Percentiles rank a stretch among this genome's conserved stretches.
Evolutionary conservation across 2,329 filamentous ascomycete genomes (phyloP).

Genomic region (Diaporthe vexans): DNA sequence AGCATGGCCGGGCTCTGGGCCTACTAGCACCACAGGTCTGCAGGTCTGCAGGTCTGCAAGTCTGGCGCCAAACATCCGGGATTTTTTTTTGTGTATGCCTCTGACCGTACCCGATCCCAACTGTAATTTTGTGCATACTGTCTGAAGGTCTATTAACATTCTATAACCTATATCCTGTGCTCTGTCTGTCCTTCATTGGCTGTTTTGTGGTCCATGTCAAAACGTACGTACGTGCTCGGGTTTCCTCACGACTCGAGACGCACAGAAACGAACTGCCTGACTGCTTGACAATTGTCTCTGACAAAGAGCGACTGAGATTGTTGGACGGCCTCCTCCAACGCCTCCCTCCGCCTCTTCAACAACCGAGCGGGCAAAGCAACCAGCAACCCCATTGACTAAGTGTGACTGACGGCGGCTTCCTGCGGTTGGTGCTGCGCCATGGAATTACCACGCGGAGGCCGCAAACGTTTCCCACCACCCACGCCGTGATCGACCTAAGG

Average conservation of each 20-base stretch:
- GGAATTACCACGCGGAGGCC: slow-evolving; percentile 12
- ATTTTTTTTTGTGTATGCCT: background rate
- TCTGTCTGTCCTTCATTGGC: background rate
- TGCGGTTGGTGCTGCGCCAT: slow-evolving; percentile 30
- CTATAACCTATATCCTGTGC: background rate
- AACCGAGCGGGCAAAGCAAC: slow-evolving; percentile 20
- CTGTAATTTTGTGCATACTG: background rate
- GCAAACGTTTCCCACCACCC: slow-evolving; percentile 1
- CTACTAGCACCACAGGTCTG: background rate
- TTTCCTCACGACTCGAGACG: slow-evolving; percentile 17
- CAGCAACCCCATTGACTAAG: background rate
- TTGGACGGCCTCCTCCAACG: slow-evolving; percentile 22
- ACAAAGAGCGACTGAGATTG: background rate
- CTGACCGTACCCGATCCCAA: slow-evolving; percentile 9
- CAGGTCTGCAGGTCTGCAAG: background rate
- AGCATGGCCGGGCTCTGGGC: background rate
- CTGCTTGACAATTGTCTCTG: background rate
- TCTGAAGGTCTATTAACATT: background rate
- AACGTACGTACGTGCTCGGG: background rate
- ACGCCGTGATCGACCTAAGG: background rate
- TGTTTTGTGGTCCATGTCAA: background rate
- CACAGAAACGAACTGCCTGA: slow-evolving; percentile 5
- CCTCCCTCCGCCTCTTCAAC: slow-evolving; percentile 5
- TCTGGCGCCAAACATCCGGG: slow-evolving; percentile 5
- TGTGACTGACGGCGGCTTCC: background rate